Percentiles rank a stretch among this genome's conserved stretches.
phyloP scores from a whole-genome alignment of 805 yeast species.

The Saccharomycopsis sp. region DNA sequence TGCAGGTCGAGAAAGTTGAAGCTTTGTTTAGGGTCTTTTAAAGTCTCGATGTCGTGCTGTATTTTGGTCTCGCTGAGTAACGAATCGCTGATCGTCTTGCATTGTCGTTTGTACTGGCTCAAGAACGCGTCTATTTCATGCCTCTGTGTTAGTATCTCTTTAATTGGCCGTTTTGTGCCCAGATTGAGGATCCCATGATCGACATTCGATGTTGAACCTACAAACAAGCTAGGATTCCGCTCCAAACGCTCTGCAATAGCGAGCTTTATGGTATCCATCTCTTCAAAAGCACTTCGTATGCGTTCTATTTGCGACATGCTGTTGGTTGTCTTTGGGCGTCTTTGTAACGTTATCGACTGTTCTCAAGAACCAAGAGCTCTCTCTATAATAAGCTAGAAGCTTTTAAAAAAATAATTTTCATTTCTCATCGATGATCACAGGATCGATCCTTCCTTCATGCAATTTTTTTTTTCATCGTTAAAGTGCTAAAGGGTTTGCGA shows the following conservation, averaged over 20 bases:
- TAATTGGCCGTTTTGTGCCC: constrained; percentile 36
- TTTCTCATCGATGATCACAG: background rate
- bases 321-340: background rate
- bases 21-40: constrained; percentile 1
- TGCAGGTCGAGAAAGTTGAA: background rate
- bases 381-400: background rate
- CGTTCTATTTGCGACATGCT: constrained; percentile 32
- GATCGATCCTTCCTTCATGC: too few species aligned
- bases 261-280: constrained; percentile 63
- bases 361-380: too few species aligned
- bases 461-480: background rate
- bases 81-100: constrained; percentile 9
- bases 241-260: constrained; percentile 58
- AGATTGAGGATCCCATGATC: constrained; percentile 29
- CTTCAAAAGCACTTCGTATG: constrained; percentile 42
- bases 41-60: constrained; percentile 8
- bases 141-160: constrained; percentile 53
- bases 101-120: constrained; percentile 36
- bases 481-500: too few species aligned
- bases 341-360: background rate
- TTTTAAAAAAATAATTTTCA: background rate
- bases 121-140: constrained; percentile 57
- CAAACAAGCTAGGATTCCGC: constrained; percentile 52
- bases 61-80: constrained; percentile 4
- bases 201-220: constrained; percentile 27